Evolutionary conservation across 2,329 filamentous ascomycete species (phyloP), one percentile per base, ranked within the genome.

Genomic region (Nothomitra cinnamomea): DNA sequence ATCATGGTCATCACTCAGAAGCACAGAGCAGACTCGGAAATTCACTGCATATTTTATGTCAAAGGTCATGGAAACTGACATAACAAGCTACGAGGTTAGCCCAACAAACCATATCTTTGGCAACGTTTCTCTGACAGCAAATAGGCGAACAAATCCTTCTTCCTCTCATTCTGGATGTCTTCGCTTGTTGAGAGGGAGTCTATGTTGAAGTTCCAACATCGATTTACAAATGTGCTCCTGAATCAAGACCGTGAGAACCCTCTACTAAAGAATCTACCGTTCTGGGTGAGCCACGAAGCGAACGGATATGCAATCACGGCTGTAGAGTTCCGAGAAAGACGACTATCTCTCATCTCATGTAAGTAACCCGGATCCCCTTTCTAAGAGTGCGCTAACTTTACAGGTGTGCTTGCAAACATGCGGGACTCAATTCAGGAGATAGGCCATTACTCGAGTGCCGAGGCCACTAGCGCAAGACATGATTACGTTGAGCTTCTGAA

Each of bases 171-270:
- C 40, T 78, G 79, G 70, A 60, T 81, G 36, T 64, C 70, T 12
- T 76, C 69, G 13, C 62, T 82, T 24, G 75, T 76, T 2, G 79
- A 82, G 58, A 70, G 79, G 50, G 74, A 77, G 52, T 75, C 78
- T 1, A 69, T 74, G 64, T 67, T 83, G 43, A 79, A 80, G 59
- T 80, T 76, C 57, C 79, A 83, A 60, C 71, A 81, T 61, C 64
- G 66, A 22, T 67, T 82, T 5, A 77, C 78, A 0, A 65, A 68
- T n/a, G 69, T 70, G 2, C 61, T 83, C 36, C 61, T 80, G 32
- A 76, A 76, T 52, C 62, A 61, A n/a, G 67, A 70, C 56, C 55
- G 61, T 0, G 50, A 62, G 1, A 70, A 78, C 51, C 67, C 69
- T 0, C 61, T 83, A 3, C 64, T 82, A 48, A 60, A 65, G 17